These are phyloP conservation scores for Polymyxa betae DNA, from an alignment of 208 protist genomes.

Conservation along the genomic window DNA sequence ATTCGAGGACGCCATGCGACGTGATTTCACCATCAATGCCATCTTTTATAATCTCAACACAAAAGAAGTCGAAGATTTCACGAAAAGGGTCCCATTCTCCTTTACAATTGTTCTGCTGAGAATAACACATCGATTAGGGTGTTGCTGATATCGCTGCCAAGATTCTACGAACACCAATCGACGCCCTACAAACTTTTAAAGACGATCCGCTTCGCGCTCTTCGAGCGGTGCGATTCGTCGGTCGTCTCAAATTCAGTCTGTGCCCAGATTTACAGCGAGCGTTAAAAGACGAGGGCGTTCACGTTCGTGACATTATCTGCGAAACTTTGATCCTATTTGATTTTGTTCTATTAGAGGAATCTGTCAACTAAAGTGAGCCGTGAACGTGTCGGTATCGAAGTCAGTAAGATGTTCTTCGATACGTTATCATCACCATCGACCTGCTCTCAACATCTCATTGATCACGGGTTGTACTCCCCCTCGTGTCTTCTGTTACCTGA, in stretches of 20 bases:
- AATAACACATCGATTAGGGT: constrained; percentile 47
- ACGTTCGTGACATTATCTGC: no score
- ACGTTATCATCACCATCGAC: not conserved
- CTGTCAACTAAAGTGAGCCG: not conserved
- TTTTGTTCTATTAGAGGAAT: not conserved
- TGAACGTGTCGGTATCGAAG: constrained; percentile 12
- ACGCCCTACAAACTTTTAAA: constrained; percentile 63
- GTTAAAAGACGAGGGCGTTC: no score
- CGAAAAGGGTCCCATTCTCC: constrained; percentile 53
- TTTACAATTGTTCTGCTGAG: not conserved
- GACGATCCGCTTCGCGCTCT: constrained; percentile 74
- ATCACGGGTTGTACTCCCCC: not conserved
- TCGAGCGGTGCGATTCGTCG: constrained; percentile 69
- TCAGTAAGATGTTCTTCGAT: not conserved
- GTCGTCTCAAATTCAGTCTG: constrained; percentile 59
- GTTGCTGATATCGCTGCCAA: constrained; percentile 57
- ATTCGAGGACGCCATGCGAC: constrained; percentile 86
- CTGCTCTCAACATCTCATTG: not conserved
- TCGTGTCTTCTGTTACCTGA: not conserved
- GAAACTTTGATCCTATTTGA: no score
- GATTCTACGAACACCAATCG: constrained; percentile 65
- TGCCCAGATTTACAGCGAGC: not conserved
- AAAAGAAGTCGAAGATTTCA: constrained; percentile 89
- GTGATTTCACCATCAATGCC: constrained; percentile 98
- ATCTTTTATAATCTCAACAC: constrained; percentile 98